These are phyloP conservation scores for Aspergillus cavernicola DNA, from an alignment of 495 filamentous ascomycete species.

Conservation along the genomic window DNA sequence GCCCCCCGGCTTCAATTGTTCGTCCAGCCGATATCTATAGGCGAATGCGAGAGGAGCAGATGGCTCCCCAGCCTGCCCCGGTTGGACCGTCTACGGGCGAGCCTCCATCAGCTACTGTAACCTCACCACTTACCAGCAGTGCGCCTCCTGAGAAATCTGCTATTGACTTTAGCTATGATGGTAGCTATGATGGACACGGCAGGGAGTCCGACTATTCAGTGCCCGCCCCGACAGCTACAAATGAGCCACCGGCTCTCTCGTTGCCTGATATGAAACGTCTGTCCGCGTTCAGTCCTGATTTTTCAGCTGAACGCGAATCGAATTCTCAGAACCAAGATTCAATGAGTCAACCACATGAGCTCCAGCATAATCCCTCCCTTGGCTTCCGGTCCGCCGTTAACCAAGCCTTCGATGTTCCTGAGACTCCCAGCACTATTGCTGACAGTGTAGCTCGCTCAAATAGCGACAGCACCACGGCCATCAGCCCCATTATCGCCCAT, in stretches of 20 bases:
- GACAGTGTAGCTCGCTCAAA: slow-evolving; percentile 55
- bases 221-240: slow-evolving; percentile 4
- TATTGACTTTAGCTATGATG: background rate
- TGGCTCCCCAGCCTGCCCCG: slow-evolving; percentile 48
- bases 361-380: slow-evolving; percentile 54
- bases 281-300: slow-evolving; percentile 58
- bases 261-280: slow-evolving; percentile 64
- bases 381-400: slow-evolving; percentile 67
- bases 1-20: slow-evolving; percentile 51
- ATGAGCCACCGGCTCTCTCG: slow-evolving; percentile 19
- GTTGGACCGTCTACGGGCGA: background rate
- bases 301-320: slow-evolving; percentile 19
- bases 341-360: slow-evolving; percentile 17
- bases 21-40: slow-evolving; percentile 78
- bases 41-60: slow-evolving; percentile 64
- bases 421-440: slow-evolving; percentile 52
- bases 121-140: background rate
- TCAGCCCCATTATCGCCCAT: slow-evolving; percentile 66
- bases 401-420: slow-evolving; percentile 65
- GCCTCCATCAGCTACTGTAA: background rate
- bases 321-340: slow-evolving; percentile 15
- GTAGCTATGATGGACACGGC: background rate
- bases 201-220: background rate
- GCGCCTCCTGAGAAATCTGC: background rate
- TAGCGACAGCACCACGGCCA: slow-evolving; percentile 60